phyloP scores from a whole-genome alignment of 2,329 filamentous ascomycete species.

The Chaetomiaceae sp. region DNA sequence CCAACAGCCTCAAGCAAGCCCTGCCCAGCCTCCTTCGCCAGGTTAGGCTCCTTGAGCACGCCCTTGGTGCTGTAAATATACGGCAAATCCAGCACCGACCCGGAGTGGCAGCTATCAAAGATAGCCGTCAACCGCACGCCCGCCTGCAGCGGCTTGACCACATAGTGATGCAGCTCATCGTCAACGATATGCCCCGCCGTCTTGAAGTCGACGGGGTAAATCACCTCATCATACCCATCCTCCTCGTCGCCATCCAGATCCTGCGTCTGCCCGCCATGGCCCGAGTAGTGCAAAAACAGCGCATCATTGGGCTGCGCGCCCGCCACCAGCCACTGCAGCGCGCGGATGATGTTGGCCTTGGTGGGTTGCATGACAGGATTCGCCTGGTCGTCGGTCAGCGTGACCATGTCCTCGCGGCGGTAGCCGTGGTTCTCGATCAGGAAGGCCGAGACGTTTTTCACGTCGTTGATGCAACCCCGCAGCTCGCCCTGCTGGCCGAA shows the following conservation, averaged over 20 bases:
- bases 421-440: slow-evolving; percentile 65
- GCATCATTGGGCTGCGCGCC: slow-evolving; percentile 70
- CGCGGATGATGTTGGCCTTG: slow-evolving; percentile 69
- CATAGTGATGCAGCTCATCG: slow-evolving; percentile 72
- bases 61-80: slow-evolving; percentile 79
- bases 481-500: slow-evolving; percentile 68
- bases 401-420: slow-evolving; percentile 75
- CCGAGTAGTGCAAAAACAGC: slow-evolving; percentile 76
- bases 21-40: slow-evolving; percentile 73
- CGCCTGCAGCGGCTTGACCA: slow-evolving; percentile 71
- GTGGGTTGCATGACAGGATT: slow-evolving; percentile 68
- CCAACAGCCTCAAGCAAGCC: slow-evolving; percentile 68
- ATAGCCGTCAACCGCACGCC: slow-evolving; percentile 83
- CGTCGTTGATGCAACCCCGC: slow-evolving; percentile 75
- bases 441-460: slow-evolving; percentile 70
- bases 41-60: slow-evolving; percentile 74
- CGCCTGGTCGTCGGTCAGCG: slow-evolving; percentile 69
- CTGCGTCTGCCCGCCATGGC: slow-evolving; percentile 71
- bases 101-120: slow-evolving; percentile 78
- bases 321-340: slow-evolving; percentile 71
- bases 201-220: slow-evolving; percentile 72
- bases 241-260: slow-evolving; percentile 73
- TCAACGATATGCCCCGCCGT: slow-evolving; percentile 69
- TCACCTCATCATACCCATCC: slow-evolving; percentile 73
- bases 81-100: slow-evolving; percentile 70